A percentile compares a stretch with the other conserved stretches of the same genome.
phyloP scores from a whole-genome alignment of 192 early-diverging fungal species.

The Umbelopsis sp. region DNA sequence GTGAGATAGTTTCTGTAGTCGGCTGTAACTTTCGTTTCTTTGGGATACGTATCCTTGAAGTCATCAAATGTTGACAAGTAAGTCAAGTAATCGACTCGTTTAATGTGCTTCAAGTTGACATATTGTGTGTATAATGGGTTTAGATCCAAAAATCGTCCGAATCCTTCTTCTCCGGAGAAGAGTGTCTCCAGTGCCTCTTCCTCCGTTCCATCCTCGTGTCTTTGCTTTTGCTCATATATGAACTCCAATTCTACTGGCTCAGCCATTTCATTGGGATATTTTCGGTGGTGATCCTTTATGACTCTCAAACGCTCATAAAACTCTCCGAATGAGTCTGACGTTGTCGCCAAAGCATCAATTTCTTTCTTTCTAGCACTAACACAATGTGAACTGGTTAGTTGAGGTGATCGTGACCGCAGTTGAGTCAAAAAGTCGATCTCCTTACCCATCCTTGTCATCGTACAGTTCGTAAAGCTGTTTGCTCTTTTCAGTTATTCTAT shows the following conservation, averaged over 20 bases:
- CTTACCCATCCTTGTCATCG: constrained; percentile 72
- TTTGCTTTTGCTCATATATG: constrained; percentile 51
- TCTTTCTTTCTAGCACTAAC: constrained; percentile 67
- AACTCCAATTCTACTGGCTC: constrained; percentile 85
- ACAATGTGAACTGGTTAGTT: neutral
- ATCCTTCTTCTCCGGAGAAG: constrained; percentile 92
- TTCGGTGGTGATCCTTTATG: constrained; percentile 81
- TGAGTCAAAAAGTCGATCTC: neutral
- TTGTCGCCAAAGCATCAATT: constrained; percentile 67
- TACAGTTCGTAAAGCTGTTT: constrained; percentile 67
- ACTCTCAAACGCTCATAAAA: constrained; percentile 85
- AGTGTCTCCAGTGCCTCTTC: constrained; percentile 72
- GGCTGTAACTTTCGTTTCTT: constrained; percentile 56
- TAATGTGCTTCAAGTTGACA: constrained; percentile 75
- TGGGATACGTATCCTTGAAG: constrained; percentile 52
- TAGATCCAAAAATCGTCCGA: constrained; percentile 87
- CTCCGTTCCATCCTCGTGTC: constrained; percentile 37
- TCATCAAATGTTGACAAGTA: constrained; percentile 72
- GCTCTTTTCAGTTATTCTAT: constrained; percentile 70
- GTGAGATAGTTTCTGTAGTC: constrained; percentile 74
- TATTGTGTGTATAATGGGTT: constrained; percentile 80
- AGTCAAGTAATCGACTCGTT: constrained; percentile 64
- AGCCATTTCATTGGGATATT: constrained; percentile 75
- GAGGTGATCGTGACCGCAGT: neutral
- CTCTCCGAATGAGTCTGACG: constrained; percentile 62